Evolutionary conservation across 495 filamentous ascomycete species (phyloP), one percentile per base, ranked within the genome.

Genomic region (Lichenothelia convexa): DNA sequence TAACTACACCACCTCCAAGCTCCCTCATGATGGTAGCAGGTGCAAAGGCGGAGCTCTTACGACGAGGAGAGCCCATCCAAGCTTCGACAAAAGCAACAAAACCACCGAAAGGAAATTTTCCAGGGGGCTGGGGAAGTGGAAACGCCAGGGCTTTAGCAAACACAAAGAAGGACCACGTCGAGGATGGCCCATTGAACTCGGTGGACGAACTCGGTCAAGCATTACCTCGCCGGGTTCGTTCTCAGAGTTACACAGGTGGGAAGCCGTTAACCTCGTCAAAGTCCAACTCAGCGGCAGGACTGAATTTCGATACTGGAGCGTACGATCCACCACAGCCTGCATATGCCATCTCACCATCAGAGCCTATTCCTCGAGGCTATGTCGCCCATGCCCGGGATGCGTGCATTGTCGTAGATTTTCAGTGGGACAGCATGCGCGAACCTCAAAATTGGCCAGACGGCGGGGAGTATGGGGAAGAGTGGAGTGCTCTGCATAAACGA

Each of bases 311-410:
- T 13, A 44, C 11, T 26, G 22, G 19, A 18, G 29, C 15, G 2
- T 97, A 94, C 42, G 60, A 75, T 26, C 65, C 79, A 2, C 89
- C 86, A 0, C 67, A 70, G 18, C 87, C 86, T 8, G 70, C 70
- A 13, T 94, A 89, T 57, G 84, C 91, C 5, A 63, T 93, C 18
- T 89, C 81, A 1, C 57, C 64, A 11, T 76, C 76, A 4, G 73
- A 81, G 20, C 70, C 77, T 7, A 94, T 97, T 30, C 89, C 89
- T 0, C 57, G 64, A 4, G 89, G 91, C 0, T 93, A 87, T 50
- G 80, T 92, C 21, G 66, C 80, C 1, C 89, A 97, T 56, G 86
- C 91, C n/a, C 73, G 83, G 31, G 79, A 94, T 45, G 78, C 79
- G 4, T 93, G 85, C 47, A 68, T 80, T 4, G 71, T 76, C 27